These are phyloP conservation scores for Xylaria curta DNA, from an alignment of 495 filamentous ascomycete species.

Conservation along the genomic window DNA sequence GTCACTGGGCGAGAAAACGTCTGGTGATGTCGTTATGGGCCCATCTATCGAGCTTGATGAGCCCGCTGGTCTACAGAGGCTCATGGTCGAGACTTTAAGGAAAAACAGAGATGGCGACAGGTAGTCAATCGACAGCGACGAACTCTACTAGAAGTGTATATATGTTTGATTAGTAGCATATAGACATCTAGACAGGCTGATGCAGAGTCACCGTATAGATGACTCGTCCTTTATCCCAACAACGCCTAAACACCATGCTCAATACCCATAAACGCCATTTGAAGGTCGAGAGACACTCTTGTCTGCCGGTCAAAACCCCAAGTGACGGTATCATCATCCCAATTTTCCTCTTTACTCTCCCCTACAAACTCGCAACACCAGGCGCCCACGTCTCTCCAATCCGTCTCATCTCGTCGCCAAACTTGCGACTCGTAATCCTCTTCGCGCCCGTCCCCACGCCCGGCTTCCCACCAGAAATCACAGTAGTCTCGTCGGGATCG, in stretches of 20 bases:
- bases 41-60: constrained; percentile 49
- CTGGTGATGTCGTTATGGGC: constrained; percentile 46
- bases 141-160: background rate
- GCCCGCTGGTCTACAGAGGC: constrained; percentile 48
- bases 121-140: background rate
- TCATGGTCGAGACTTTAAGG: constrained; percentile 38
- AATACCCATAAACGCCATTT: constrained; percentile 25
- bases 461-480: constrained; percentile 45
- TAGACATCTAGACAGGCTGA: constrained; percentile 1
- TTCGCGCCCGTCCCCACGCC: constrained; percentile 57
- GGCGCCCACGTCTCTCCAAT: constrained; percentile 78
- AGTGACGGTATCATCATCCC: background rate
- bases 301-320: background rate
- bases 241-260: constrained; percentile 33
- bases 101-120: constrained; percentile 14
- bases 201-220: background rate
- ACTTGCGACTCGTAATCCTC: constrained; percentile 79
- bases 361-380: constrained; percentile 53
- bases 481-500: constrained; percentile 77
- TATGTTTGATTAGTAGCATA: constrained; percentile 22
- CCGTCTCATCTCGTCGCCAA: constrained; percentile 79
- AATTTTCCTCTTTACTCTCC: background rate
- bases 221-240: background rate
- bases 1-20: background rate
- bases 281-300: background rate